These are phyloP conservation scores for Baudoinia panamericana DNA, from an alignment of 495 filamentous ascomycete genomes.

Conservation along the genomic window DNA sequence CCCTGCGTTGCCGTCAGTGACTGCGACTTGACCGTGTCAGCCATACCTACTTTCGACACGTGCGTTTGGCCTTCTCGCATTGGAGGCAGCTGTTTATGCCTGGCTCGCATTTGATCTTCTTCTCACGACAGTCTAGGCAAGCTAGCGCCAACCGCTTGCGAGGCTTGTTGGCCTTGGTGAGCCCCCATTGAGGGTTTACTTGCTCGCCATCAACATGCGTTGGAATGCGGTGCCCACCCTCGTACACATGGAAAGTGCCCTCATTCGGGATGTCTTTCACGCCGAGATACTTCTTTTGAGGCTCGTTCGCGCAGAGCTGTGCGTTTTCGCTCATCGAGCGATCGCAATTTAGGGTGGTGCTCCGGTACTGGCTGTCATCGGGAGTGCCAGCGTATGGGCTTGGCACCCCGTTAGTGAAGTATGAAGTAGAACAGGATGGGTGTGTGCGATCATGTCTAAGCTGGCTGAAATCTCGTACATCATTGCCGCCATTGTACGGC, in stretches of 20 bases:
- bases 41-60: constrained; percentile 75
- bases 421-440: constrained; percentile 2
- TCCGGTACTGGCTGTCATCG: constrained; percentile 2
- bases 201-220: constrained; percentile 72
- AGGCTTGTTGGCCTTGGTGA: constrained; percentile 85
- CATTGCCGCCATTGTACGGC: constrained; percentile 9
- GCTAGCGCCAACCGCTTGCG: constrained; percentile 80
- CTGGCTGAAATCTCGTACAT: constrained; percentile 6
- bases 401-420: neutral
- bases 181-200: constrained; percentile 84
- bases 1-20: constrained; percentile 6
- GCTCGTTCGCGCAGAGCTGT: neutral
- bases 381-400: constrained; percentile 7
- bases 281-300: constrained; percentile 17
- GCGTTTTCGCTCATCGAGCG: neutral
- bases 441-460: neutral
- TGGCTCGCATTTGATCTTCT: constrained; percentile 94
- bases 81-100: constrained; percentile 74
- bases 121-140: constrained; percentile 81
- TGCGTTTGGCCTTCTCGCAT: constrained; percentile 75
- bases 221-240: constrained; percentile 72
- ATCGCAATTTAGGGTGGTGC: neutral
- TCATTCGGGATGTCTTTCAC: constrained; percentile 53
- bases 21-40: neutral
- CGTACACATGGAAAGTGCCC: constrained; percentile 74